A percentile compares a stretch with the other conserved stretches of the same genome.
Evolutionary conservation across 2,329 filamentous ascomycete species (phyloP).

Genomic region (Aspergillus fumigatiaffinis): DNA sequence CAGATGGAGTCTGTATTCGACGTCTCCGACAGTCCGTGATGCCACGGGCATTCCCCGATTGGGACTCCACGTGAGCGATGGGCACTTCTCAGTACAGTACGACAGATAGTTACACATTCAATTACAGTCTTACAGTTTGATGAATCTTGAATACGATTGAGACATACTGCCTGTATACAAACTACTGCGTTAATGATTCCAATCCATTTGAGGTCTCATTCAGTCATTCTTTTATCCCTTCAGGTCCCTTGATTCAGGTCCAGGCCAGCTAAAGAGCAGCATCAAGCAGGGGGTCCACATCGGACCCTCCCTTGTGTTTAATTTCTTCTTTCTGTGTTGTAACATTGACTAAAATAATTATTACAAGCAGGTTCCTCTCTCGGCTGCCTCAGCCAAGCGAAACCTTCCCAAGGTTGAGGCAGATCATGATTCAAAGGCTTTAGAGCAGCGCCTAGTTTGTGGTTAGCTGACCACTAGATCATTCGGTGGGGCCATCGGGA

Average conservation of each 20-base stretch:
- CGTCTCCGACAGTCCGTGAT: background rate
- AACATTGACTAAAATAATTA: background rate
- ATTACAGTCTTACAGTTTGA: background rate
- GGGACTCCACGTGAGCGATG: background rate
- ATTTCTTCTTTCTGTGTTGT: background rate
- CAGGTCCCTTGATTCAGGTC: background rate
- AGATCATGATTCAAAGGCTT: background rate
- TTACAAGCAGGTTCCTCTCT: background rate
- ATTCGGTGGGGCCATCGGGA: background rate
- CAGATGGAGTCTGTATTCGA: background rate
- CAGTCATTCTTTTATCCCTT: background rate
- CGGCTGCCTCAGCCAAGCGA: background rate
- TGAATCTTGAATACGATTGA: no score
- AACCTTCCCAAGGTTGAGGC: background rate
- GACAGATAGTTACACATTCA: background rate
- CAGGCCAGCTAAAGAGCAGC: background rate
- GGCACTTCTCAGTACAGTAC: no score
- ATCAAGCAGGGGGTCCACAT: background rate
- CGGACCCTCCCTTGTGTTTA: background rate
- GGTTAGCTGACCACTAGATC: background rate
- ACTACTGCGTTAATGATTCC: no score
- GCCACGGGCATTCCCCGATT: background rate
- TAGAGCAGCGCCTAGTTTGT: background rate
- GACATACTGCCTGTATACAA: no score
- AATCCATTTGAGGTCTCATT: background rate